These are phyloP conservation scores for Cercospora canescens DNA, from an alignment of 2,329 filamentous ascomycete genomes.

Conservation along the genomic window DNA sequence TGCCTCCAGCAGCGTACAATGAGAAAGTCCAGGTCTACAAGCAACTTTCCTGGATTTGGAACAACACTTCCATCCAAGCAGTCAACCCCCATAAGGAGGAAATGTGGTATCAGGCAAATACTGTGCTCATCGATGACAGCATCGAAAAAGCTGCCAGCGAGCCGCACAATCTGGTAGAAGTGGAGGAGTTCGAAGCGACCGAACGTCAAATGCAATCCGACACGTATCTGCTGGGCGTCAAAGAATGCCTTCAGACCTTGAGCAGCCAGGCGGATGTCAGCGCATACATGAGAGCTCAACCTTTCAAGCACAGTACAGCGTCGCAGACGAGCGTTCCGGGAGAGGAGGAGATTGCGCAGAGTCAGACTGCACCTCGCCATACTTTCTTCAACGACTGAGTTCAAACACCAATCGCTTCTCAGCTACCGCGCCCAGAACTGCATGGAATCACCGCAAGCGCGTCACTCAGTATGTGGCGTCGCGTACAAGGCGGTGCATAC, in stretches of 20 bases:
- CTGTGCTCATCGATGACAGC: slow-evolving; percentile 86
- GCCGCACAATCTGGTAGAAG: slow-evolving; percentile 76
- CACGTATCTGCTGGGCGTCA: slow-evolving; percentile 49
- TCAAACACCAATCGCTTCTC: no score
- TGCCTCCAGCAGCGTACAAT: slow-evolving; percentile 65
- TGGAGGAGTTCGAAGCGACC: slow-evolving; percentile 71
- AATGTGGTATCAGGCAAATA: slow-evolving; percentile 80
- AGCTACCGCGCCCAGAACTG: no score
- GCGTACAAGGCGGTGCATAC: no score
- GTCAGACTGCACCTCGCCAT: background rate
- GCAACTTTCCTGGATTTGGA: slow-evolving; percentile 73
- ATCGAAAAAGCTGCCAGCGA: slow-evolving; percentile 76
- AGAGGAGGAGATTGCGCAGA: background rate
- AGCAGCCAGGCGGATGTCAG: slow-evolving; percentile 57
- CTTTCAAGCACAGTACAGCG: slow-evolving; percentile 12
- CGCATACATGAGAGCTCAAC: slow-evolving; percentile 25
- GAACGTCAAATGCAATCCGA: slow-evolving; percentile 42
- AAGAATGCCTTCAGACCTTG: slow-evolving; percentile 57
- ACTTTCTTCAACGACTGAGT: background rate
- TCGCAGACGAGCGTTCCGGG: background rate
- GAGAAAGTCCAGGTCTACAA: slow-evolving; percentile 86
- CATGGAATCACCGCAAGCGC: no score
- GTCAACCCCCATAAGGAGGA: slow-evolving; percentile 45
- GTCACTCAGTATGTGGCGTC: no score
- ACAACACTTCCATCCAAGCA: slow-evolving; percentile 42